Percentiles rank a stretch among this genome's conserved stretches.
Conservation (phyloP, 1,139 yeast species). For the Candida sanyaensis region DNA sequence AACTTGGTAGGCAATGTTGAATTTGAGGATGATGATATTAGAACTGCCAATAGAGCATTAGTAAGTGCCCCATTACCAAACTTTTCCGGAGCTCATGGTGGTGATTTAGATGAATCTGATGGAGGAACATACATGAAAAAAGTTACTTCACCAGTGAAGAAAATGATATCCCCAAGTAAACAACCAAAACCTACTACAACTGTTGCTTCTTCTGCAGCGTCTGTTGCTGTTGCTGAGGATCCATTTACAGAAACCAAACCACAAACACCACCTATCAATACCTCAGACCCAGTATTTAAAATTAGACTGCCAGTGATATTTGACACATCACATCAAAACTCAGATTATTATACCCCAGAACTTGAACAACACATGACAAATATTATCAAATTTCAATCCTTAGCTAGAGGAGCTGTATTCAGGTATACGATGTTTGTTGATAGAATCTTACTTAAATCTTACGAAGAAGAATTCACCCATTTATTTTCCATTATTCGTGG, state of each 20-base stretch:
- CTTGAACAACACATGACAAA: slow-evolving; percentile 24
- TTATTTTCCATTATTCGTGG: slow-evolving; percentile 46
- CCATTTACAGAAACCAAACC: background rate
- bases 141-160: slow-evolving; percentile 15
- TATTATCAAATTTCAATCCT: slow-evolving; percentile 56
- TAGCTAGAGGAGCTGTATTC: slow-evolving; percentile 64
- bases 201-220: no score
- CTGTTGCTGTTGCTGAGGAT: slow-evolving; percentile 8
- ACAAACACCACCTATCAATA: background rate
- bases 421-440: slow-evolving; percentile 66
- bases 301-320: slow-evolving; percentile 4
- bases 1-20: slow-evolving; percentile 63
- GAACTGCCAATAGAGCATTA: slow-evolving; percentile 66
- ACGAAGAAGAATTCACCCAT: slow-evolving; percentile 44
- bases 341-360: slow-evolving; percentile 25
- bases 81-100: slow-evolving; percentile 50
- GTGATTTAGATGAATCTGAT: slow-evolving; percentile 18
- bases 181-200: background rate
- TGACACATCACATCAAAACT: slow-evolving; percentile 1
- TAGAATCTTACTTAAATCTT: slow-evolving; percentile 58
- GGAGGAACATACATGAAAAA: slow-evolving; percentile 27
- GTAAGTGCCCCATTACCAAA: slow-evolving; percentile 65
- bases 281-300: slow-evolving; percentile 2
- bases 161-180: slow-evolving; percentile 10
- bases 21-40: slow-evolving; percentile 68